A percentile compares a stretch with the other conserved stretches of the same genome.
These are phyloP conservation scores for Clohesyomyces aquaticus DNA, from an alignment of 495 filamentous ascomycete genomes.

Conservation along the genomic window DNA sequence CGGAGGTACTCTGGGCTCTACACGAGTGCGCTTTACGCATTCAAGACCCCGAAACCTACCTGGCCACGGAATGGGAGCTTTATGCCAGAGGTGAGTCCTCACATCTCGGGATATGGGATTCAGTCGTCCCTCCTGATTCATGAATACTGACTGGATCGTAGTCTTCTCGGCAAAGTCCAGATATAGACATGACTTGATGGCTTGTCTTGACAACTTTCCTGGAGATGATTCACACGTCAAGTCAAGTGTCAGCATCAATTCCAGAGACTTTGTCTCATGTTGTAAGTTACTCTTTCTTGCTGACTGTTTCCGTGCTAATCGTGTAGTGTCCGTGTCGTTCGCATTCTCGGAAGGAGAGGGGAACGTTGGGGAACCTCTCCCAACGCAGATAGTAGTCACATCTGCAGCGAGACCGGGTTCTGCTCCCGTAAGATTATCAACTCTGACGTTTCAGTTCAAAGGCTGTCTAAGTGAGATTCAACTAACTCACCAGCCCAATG, in stretches of 20 bases:
- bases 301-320: slow-evolving; percentile 11
- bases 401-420: slow-evolving; percentile 69
- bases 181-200: slow-evolving; percentile 76
- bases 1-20: slow-evolving; percentile 72
- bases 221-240: slow-evolving; percentile 53
- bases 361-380: slow-evolving; percentile 78
- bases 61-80: slow-evolving; percentile 86
- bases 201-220: slow-evolving; percentile 61
- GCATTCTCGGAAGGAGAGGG: slow-evolving; percentile 74
- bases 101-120: neutral
- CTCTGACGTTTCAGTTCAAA: slow-evolving; percentile 53
- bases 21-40: slow-evolving; percentile 69
- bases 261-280: slow-evolving; percentile 71
- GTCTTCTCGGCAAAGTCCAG: slow-evolving; percentile 61
- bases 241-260: slow-evolving; percentile 65
- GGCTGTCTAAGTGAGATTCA: slow-evolving; percentile 39
- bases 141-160: slow-evolving; percentile 13
- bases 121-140: neutral
- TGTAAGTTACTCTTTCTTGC: slow-evolving; percentile 50
- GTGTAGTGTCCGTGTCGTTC: slow-evolving; percentile 67
- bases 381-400: slow-evolving; percentile 71
- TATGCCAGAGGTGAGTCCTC: slow-evolving; percentile 63
- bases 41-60: slow-evolving; percentile 65
- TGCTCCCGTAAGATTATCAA: slow-evolving; percentile 65
- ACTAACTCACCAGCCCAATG: slow-evolving; percentile 31